These are phyloP conservation scores for Pseudisothecium myosuroides DNA, from an alignment of 225 moss, liverwort and hornwort species.

Conservation along the genomic window DNA sequence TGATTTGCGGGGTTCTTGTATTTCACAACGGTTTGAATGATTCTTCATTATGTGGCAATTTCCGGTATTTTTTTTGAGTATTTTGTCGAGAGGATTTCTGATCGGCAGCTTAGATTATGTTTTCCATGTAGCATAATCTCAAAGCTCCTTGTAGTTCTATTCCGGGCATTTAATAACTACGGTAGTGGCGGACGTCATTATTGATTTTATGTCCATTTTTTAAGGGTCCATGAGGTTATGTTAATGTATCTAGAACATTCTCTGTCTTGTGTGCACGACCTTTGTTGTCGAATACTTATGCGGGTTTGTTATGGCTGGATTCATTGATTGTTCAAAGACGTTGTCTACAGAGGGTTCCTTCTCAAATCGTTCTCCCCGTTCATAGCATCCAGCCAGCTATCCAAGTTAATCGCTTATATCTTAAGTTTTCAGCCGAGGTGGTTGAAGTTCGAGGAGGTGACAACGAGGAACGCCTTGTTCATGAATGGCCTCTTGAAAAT, in stretches of 20 bases:
- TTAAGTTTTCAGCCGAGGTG: constrained; percentile 25
- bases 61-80: background rate
- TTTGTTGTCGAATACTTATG: background rate
- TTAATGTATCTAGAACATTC: background rate
- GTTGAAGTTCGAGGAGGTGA: constrained; percentile 37
- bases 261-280: background rate
- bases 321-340: background rate
- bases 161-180: background rate
- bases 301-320: background rate
- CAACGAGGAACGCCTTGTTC: background rate
- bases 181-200: background rate
- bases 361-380: constrained; percentile 16
- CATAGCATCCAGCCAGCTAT: constrained; percentile 15
- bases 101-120: background rate
- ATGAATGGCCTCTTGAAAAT: constrained; percentile 23
- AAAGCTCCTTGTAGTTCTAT: background rate
- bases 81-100: background rate
- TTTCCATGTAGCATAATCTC: background rate
- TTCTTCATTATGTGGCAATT: background rate
- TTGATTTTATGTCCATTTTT: background rate
- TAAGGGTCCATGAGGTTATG: background rate
- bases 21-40: background rate
- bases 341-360: constrained; percentile 6
- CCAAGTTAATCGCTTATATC: background rate
- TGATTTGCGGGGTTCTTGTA: background rate